A percentile compares a stretch with the other conserved stretches of the same genome.
Conservation (phyloP, 805 yeast species). For the Candida lessepsii region DNA sequence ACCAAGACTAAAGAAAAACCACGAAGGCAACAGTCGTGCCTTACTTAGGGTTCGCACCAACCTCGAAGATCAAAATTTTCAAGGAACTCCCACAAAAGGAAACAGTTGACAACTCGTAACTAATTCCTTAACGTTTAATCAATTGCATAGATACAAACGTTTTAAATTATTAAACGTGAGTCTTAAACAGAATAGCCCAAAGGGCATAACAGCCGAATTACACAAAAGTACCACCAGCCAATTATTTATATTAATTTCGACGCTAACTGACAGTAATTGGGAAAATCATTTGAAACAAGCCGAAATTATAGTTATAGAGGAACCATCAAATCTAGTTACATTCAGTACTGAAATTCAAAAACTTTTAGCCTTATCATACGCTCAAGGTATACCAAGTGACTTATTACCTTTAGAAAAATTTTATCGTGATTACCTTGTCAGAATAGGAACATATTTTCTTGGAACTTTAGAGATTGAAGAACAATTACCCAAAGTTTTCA, state of each 20-base stretch:
- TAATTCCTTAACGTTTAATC: background rate
- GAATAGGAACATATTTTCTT: background rate
- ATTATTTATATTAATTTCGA: conserved; percentile 49
- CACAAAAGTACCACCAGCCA: conserved; percentile 49
- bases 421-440: background rate
- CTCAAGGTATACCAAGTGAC: background rate
- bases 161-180: conserved; percentile 9
- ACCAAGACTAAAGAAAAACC: too few species aligned
- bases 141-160: background rate
- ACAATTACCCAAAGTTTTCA: background rate
- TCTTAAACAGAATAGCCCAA: conserved; percentile 29
- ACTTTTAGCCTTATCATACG: conserved; percentile 1
- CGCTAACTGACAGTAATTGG: conserved; percentile 42
- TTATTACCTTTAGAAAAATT: conserved; percentile 11
- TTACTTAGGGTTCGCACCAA: conserved; percentile 3
- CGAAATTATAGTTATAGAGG: conserved; percentile 33
- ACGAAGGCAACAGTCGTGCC: too few species aligned
- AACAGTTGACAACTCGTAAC: background rate
- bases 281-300: conserved; percentile 43
- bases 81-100: background rate
- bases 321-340: too few species aligned
- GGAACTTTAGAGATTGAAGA: background rate
- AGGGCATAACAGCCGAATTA: conserved; percentile 38
- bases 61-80: conserved; percentile 10
- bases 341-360: too few species aligned